Base-by-base conservation (phyloP, 108 stramenopile genomes). In the Fragilaria crotonensis region DNA sequence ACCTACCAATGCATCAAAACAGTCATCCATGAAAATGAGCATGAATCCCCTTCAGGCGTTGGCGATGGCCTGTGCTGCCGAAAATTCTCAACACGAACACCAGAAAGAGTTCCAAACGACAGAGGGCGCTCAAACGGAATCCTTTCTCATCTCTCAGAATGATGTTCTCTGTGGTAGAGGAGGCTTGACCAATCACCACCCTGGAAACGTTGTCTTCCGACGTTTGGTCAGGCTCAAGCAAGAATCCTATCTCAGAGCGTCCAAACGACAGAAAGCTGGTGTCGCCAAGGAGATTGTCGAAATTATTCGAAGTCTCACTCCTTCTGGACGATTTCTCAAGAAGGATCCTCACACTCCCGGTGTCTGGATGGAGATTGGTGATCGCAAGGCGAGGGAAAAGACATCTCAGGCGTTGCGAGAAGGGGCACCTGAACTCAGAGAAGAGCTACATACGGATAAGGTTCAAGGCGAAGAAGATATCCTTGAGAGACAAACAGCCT, bases 81-180 rank as follows among this genome's bases (percentile, higher is more conserved):
- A 41, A 41, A 41, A 41, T 14, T 11, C 11, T 14, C 14, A 41
- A 7, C 36, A 41, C 36, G 14, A 11, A 11, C 36, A 41, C 14
- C n/a, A n/a, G n/a, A n/a, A n/a, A n/a, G 36, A 41, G 36, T 14
- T 41, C 14, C 36, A 41, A 14, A 41, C 36, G 11, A 41, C 7
- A 41, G 51, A 52, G 26, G 51, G 25, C 26, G 51, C 25, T 18
- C 21, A 17, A 2, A 52, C 51, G 23, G 26, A 23, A 21, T 21
- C 23, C 1, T 25, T 25, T 52, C 51, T 33, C 32, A 54, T 56
- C 0, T 32, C 23, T 30, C 30, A 68, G 19, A 45, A 61, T 45
- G 77, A 78, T 50, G 77, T 78, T 18, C 64, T 78, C 4, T 71
- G 70, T 46, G 77, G 77, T 5, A 59, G 77, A 26, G 77, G 77